phyloP scores from a whole-genome alignment of 108 stramenopile species.

The Epithemia pelagica region DNA sequence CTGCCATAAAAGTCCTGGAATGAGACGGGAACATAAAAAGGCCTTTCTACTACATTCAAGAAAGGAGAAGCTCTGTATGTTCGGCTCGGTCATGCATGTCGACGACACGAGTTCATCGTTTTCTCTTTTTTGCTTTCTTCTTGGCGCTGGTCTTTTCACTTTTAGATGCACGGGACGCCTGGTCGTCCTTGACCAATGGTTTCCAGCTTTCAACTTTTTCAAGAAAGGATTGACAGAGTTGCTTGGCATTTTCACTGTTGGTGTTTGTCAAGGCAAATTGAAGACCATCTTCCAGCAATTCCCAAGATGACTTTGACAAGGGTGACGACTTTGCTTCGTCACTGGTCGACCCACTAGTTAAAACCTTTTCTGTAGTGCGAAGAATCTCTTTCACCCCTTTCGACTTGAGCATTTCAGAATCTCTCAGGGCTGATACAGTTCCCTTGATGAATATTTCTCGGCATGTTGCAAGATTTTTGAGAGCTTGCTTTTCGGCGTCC shows the following conservation, averaged over 20 bases:
- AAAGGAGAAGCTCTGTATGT: too few species aligned
- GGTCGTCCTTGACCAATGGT: too few species aligned
- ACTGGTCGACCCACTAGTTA: too few species aligned
- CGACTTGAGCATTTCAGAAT: constrained; percentile 47
- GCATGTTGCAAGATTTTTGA: constrained; percentile 4
- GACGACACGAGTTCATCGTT: not conserved
- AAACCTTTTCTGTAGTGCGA: constrained; percentile 43
- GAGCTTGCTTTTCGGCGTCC: constrained; percentile 11
- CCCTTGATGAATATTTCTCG: constrained; percentile 8
- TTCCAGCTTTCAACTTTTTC: not conserved
- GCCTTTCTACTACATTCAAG: too few species aligned
- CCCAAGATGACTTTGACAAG: too few species aligned
- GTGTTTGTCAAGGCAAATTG: not conserved
- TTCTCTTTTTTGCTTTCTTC: not conserved
- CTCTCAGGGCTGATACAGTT: constrained; percentile 22
- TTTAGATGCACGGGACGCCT: too few species aligned
- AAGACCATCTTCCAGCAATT: not conserved
- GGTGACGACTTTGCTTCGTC: too few species aligned
- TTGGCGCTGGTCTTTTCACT: too few species aligned
- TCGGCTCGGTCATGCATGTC: too few species aligned
- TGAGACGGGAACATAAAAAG: too few species aligned
- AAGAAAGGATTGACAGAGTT: not conserved
- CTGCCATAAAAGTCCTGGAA: too few species aligned
- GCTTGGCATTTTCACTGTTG: not conserved
- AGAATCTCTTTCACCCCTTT: constrained; percentile 41